Conservation (phyloP, 305 asterid species). For the Plantago rigida region DNA sequence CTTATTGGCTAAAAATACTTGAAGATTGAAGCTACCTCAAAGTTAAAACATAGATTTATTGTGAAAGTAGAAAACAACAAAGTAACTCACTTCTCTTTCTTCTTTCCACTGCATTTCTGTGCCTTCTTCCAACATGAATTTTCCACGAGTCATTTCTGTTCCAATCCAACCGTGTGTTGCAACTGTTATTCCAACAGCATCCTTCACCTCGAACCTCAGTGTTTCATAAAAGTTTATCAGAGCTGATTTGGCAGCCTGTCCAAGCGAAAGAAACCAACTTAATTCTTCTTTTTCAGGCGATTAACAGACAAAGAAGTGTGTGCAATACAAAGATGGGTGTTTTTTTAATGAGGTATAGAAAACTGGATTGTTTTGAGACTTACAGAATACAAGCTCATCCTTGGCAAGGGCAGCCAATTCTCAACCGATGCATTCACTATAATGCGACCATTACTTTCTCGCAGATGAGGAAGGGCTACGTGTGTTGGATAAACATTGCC, state of each 20-base stretch:
- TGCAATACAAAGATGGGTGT: too few species aligned
- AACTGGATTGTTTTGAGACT: conserved; percentile 20
- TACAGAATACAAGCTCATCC: conserved; percentile 91
- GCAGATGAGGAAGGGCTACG: conserved; percentile 72
- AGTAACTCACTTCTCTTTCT: conserved; percentile 63
- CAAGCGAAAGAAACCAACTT: background rate
- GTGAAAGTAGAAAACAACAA: background rate
- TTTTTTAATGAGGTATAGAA: too few species aligned
- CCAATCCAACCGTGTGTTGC: conserved; percentile 95
- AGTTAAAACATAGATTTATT: too few species aligned
- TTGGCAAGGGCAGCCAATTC: conserved; percentile 85
- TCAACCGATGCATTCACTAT: conserved; percentile 82
- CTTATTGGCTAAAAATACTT: background rate
- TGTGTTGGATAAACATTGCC: conserved; percentile 90
- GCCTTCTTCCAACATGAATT: conserved; percentile 84
- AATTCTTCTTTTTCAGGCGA: background rate
- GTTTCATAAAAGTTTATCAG: conserved; percentile 78
- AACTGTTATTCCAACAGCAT: conserved; percentile 69
- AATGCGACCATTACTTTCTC: conserved; percentile 62
- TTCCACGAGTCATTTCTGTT: conserved; percentile 64
- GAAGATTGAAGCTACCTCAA: background rate
- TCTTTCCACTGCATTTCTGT: conserved; percentile 98
- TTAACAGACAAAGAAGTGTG: too few species aligned
- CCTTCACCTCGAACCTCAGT: conserved; percentile 61
- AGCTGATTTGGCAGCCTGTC: conserved; percentile 84